Conservation (phyloP, 768 basidiomycete genomes). For the Calvatia gigantea region DNA sequence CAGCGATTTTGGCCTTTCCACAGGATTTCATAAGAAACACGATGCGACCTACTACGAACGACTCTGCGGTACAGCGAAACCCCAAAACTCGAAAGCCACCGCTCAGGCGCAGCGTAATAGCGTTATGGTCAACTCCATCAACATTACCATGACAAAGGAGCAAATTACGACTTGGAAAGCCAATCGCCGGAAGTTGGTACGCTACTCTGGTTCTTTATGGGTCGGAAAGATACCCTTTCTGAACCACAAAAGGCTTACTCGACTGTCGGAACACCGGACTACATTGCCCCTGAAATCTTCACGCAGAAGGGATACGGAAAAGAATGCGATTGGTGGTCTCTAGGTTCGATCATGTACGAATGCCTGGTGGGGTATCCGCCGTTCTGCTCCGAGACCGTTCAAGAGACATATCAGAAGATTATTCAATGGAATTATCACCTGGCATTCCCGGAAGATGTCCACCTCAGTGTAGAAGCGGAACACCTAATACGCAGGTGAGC, state of each 20-base stretch:
- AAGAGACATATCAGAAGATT: slow-evolving; percentile 98
- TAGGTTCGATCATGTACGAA: slow-evolving; percentile 98
- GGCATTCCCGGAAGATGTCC: slow-evolving; percentile 90
- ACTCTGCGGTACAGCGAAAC: slow-evolving; percentile 59
- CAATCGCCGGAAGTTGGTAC: slow-evolving; percentile 89
- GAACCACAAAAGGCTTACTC: slow-evolving; percentile 74
- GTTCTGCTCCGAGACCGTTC: slow-evolving; percentile 92
- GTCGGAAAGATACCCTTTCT: neutral
- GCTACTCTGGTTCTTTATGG: slow-evolving; percentile 17
- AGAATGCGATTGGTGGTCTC: slow-evolving; percentile 99
- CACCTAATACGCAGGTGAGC: slow-evolving; percentile 79
- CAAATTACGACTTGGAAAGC: slow-evolving; percentile 99
- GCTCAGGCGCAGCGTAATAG: slow-evolving; percentile 73
- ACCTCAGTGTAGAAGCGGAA: slow-evolving; percentile 87
- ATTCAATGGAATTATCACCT: slow-evolving; percentile 90
- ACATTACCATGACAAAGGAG: slow-evolving; percentile 92
- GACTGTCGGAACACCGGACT: slow-evolving; percentile 95
- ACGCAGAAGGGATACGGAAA: slow-evolving; percentile 95
- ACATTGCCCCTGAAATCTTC: slow-evolving; percentile 98
- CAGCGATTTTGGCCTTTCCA: slow-evolving; percentile 97
- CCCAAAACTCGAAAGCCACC: slow-evolving; percentile 37
- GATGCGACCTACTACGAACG: slow-evolving; percentile 94
- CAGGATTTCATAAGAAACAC: slow-evolving; percentile 99
- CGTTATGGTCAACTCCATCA: slow-evolving; percentile 96
- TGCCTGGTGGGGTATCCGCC: slow-evolving; percentile 96